Evolutionary conservation across 2,329 filamentous ascomycete species (phyloP).

Genomic region (Fonsecaea multimorphosa): DNA sequence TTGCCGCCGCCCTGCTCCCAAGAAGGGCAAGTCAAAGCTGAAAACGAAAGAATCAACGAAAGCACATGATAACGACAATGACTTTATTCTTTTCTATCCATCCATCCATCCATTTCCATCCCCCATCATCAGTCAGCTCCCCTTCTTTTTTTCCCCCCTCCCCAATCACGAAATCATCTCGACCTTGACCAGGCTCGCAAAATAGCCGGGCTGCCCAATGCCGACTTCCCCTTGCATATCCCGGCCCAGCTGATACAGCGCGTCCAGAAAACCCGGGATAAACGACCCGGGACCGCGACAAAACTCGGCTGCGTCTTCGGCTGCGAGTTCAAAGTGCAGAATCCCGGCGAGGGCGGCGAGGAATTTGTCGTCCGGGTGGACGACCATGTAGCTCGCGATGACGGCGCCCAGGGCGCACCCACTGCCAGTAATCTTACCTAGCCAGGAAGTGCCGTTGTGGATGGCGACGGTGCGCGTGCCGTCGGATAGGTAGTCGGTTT

Average conservation of each 20-base stretch:
- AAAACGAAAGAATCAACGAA: background rate
- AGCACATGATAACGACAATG: background rate
- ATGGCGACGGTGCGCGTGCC: slow-evolving; percentile 71
- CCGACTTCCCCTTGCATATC: slow-evolving; percentile 50
- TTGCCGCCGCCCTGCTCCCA: background rate
- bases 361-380: slow-evolving; percentile 68
- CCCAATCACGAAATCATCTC: background rate
- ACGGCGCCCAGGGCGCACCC: slow-evolving; percentile 86
- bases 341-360: slow-evolving; percentile 74
- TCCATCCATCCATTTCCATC: background rate
- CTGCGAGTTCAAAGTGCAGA: slow-evolving; percentile 78
- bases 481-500: slow-evolving; percentile 77
- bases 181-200: background rate
- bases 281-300: slow-evolving; percentile 85
- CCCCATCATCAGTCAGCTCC: background rate
- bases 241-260: slow-evolving; percentile 58
- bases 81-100: background rate
- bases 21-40: background rate
- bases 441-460: slow-evolving; percentile 73
- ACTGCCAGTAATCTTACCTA: slow-evolving; percentile 60
- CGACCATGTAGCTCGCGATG: slow-evolving; percentile 75
- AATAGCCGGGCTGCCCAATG: background rate
- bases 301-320: slow-evolving; percentile 65
- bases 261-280: slow-evolving; percentile 83
- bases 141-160: background rate